Conservation (phyloP, 2,329 filamentous ascomycete genomes). For the Sphaerulina vaccinii region DNA sequence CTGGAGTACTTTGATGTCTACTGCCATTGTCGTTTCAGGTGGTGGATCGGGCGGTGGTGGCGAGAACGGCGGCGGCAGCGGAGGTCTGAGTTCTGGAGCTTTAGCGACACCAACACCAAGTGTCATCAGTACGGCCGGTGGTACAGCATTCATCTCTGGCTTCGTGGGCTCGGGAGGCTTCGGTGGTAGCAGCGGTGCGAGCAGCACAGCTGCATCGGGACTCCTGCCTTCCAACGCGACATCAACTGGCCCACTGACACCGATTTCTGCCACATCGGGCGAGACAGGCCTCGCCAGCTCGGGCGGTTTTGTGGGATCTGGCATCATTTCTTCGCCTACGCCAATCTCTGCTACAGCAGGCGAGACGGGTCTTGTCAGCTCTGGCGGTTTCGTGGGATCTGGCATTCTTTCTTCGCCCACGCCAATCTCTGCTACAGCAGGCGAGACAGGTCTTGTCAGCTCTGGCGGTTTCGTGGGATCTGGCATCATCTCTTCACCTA, state of each 20-base stretch:
- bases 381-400: slow-evolving; percentile 11
- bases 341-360: slow-evolving; percentile 18
- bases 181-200: slow-evolving; percentile 20
- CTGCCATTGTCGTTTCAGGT: slow-evolving; percentile 22
- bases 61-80: slow-evolving; percentile 14
- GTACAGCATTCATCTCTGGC: slow-evolving; percentile 28
- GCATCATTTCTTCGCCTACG: slow-evolving; percentile 6
- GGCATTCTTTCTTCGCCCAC: slow-evolving; percentile 9
- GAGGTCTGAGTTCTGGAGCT: slow-evolving; percentile 19
- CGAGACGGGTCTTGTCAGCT: slow-evolving; percentile 10
- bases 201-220: slow-evolving; percentile 19
- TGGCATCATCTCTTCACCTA: not conserved
- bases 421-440: slow-evolving; percentile 17
- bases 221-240: slow-evolving; percentile 12
- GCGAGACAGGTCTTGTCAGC: slow-evolving; percentile 9
- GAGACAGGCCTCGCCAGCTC: slow-evolving; percentile 9
- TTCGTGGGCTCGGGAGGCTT: slow-evolving; percentile 22
- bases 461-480: slow-evolving; percentile 3
- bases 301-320: slow-evolving; percentile 13
- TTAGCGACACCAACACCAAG: slow-evolving; percentile 19
- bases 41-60: slow-evolving; percentile 18
- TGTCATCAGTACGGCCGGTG: slow-evolving; percentile 22
- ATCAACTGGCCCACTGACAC: slow-evolving; percentile 4
- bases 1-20: slow-evolving; percentile 23
- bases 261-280: slow-evolving; percentile 16